A percentile compares a stretch with the other conserved stretches of the same genome.
Conservation (phyloP, 2,329 filamentous ascomycete genomes). For the Epichloe glyceriae region DNA sequence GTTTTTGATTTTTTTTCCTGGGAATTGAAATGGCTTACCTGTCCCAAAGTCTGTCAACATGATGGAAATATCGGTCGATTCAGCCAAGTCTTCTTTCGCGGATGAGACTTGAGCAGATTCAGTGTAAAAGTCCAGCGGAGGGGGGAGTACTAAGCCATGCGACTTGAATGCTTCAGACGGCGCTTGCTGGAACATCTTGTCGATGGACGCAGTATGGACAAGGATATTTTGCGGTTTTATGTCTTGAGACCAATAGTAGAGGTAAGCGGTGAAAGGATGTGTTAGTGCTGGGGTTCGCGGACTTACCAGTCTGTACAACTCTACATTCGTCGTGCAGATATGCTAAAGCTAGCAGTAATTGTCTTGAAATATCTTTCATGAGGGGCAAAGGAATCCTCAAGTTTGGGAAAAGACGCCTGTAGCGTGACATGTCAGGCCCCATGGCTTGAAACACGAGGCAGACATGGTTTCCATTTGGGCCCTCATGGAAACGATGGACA, state of each 20-base stretch:
- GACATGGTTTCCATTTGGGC: conserved; percentile 19
- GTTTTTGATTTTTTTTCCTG: no score
- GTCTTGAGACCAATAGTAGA: conserved; percentile 6
- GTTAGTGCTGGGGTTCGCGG: background rate
- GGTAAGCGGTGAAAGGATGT: background rate
- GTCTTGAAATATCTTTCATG: conserved; percentile 9
- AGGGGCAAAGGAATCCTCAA: conserved; percentile 7
- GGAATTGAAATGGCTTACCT: no score
- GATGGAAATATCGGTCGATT: no score
- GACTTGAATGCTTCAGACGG: no score
- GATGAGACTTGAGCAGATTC: no score
- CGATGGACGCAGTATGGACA: conserved; percentile 10
- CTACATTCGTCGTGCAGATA: conserved; percentile 11
- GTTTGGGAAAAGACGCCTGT: conserved; percentile 3
- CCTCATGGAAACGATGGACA: conserved; percentile 6
- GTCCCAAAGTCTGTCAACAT: no score
- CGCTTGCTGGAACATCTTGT: conserved; percentile 11
- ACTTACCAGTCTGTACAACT: conserved; percentile 13
- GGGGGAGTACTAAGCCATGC: no score
- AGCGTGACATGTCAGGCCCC: conserved; percentile 13
- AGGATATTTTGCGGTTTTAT: conserved; percentile 16
- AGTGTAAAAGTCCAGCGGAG: no score
- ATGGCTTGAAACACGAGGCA: conserved; percentile 19
- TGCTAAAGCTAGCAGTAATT: conserved; percentile 10
- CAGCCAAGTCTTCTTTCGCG: no score